These are phyloP conservation scores for Nidula niveotomentosa DNA, from an alignment of 1,284 basidiomycete genomes.

Conservation along the genomic window DNA sequence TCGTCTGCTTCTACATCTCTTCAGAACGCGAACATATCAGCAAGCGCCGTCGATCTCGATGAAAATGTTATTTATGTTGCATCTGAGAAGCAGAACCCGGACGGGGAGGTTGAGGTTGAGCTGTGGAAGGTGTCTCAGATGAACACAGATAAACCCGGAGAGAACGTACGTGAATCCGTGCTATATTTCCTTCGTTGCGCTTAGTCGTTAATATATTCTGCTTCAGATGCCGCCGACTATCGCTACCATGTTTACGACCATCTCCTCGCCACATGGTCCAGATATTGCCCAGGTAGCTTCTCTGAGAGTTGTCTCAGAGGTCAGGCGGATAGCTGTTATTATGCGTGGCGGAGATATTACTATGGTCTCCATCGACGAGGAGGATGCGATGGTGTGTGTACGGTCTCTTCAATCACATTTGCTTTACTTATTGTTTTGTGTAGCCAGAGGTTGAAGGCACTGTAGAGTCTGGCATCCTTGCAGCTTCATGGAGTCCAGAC, in stretches of 20 bases:
- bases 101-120: constrained; percentile 57
- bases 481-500: constrained; percentile 90
- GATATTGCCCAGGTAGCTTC: constrained; percentile 49
- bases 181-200: not conserved
- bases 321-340: constrained; percentile 60
- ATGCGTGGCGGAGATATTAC: constrained; percentile 80
- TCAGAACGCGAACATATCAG: constrained; percentile 35
- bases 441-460: constrained; percentile 82
- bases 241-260: constrained; percentile 33
- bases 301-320: constrained; percentile 68
- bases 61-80: constrained; percentile 59
- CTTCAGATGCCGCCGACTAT: constrained; percentile 20
- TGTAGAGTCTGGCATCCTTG: constrained; percentile 82
- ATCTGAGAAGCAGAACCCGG: constrained; percentile 48
- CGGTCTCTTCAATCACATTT: constrained; percentile 1
- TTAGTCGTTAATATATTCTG: not conserved
- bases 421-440: constrained; percentile 7
- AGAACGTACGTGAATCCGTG: not conserved
- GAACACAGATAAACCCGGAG: not conserved
- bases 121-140: constrained; percentile 45
- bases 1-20: constrained; percentile 25
- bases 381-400: constrained; percentile 38
- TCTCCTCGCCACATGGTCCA: constrained; percentile 23
- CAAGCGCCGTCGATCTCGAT: constrained; percentile 69
- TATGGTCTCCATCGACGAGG: constrained; percentile 58